A percentile compares a stretch with the other conserved stretches of the same genome.
These are phyloP conservation scores for Tetrapisispora arboricola DNA, from an alignment of 805 yeast genomes.

Conservation along the genomic window DNA sequence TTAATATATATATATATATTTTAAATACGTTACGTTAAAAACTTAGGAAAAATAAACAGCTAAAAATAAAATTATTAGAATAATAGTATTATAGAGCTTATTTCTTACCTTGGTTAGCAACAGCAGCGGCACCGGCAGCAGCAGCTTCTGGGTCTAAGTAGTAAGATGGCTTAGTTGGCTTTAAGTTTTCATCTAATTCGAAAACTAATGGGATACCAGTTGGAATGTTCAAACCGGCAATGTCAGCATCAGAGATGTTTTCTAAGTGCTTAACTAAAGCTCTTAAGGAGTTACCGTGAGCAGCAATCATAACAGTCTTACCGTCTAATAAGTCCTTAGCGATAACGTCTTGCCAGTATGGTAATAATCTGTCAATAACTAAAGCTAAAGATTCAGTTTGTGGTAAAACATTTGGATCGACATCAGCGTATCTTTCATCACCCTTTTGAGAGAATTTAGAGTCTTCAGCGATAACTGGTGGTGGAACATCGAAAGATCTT, in stretches of 20 bases:
- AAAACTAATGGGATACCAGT: conserved; percentile 97
- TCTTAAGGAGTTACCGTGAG: conserved; percentile 98
- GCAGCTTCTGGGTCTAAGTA: conserved; percentile 99
- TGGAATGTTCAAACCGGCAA: conserved; percentile 92
- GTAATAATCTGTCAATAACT: conserved; percentile 92
- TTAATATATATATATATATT: conserved; percentile 2
- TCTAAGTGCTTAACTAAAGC: conserved; percentile 94
- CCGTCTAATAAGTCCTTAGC: conserved; percentile 74
- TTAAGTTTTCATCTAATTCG: conserved; percentile 79
- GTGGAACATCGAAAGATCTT: conserved; percentile 95
- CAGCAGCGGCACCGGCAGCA: conserved; percentile 99
- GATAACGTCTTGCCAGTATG: conserved; percentile 92
- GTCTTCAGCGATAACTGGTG: conserved; percentile 73
- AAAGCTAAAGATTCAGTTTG: conserved; percentile 88
- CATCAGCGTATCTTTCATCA: conserved; percentile 74
- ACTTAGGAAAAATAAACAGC: not conserved
- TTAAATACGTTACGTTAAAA: conserved; percentile 3
- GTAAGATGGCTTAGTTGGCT: conserved; percentile 88
- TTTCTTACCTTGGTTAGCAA: conserved; percentile 88
- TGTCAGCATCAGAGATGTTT: conserved; percentile 81
- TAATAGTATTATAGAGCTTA: conserved; percentile 4
- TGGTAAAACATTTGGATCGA: conserved; percentile 84
- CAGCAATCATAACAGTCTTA: conserved; percentile 87
- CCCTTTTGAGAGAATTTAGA: conserved; percentile 76
- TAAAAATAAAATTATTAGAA: not conserved